A percentile compares a stretch with the other conserved stretches of the same genome.
These are phyloP conservation scores for Friedmanniomyces simplex DNA, from an alignment of 495 filamentous ascomycete species.

Conservation along the genomic window DNA sequence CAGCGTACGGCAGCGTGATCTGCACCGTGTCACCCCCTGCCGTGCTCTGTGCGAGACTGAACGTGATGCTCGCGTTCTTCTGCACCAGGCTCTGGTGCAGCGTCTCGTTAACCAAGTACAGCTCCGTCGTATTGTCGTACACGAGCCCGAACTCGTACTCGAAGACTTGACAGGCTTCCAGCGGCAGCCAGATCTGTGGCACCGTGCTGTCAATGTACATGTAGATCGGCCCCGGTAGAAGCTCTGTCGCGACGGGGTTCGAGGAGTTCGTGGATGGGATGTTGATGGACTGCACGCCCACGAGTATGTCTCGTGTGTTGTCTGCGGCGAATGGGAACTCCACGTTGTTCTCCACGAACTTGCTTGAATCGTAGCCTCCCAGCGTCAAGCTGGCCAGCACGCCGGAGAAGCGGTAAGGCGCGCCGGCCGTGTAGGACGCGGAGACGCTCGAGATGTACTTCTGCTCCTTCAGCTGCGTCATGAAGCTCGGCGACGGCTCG, in stretches of 20 bases:
- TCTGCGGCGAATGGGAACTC: conserved; percentile 24
- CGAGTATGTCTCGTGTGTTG: conserved; percentile 23
- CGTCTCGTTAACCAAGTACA: conserved; percentile 29
- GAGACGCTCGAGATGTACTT: conserved; percentile 28
- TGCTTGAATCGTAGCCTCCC: conserved; percentile 29
- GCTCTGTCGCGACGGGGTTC: conserved; percentile 5
- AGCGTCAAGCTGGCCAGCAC: conserved; percentile 22
- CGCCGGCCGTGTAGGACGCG: conserved; percentile 32
- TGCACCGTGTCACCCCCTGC: conserved; percentile 13
- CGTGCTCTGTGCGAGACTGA: conserved; percentile 24
- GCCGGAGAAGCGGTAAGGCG: conserved; percentile 9
- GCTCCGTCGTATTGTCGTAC: conserved; percentile 24
- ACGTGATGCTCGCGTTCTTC: conserved; percentile 26
- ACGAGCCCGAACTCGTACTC: conserved; percentile 28
- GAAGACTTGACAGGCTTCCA: conserved; percentile 24
- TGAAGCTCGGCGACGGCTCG: conserved; percentile 22
- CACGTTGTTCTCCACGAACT: conserved; percentile 23
- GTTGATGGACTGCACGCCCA: conserved; percentile 27
- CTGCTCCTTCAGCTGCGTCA: conserved; percentile 25
- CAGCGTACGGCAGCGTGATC: conserved; percentile 29
- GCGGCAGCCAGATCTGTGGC: conserved; percentile 30
- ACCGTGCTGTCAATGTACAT: conserved; percentile 28
- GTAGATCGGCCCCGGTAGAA: conserved; percentile 23
- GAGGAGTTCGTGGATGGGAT: conserved; percentile 15
- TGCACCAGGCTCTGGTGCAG: conserved; percentile 22